Conservation (phyloP, 495 filamentous ascomycete species). For the Xylaria cubensis region DNA sequence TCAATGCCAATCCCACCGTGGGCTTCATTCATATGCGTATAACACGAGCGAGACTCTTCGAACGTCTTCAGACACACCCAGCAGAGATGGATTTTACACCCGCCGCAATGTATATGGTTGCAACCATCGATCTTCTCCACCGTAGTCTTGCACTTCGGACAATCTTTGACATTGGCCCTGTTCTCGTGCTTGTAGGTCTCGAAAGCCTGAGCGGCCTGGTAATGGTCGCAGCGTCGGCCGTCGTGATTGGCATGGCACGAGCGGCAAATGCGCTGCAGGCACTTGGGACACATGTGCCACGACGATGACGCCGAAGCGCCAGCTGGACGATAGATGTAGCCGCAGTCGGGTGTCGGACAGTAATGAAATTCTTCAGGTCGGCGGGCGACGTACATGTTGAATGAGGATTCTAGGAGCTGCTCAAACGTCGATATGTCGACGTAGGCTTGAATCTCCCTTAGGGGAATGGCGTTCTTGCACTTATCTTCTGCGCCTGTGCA, state of each 20-base stretch:
- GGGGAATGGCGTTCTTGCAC: conserved; percentile 32
- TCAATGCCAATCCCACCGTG: neutral
- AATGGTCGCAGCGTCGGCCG: conserved; percentile 37
- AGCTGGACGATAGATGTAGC: conserved; percentile 37
- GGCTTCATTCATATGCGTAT: neutral
- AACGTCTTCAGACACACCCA: conserved; percentile 39
- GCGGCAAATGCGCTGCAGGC: conserved; percentile 39
- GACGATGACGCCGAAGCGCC: conserved; percentile 2
- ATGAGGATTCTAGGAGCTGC: conserved; percentile 36
- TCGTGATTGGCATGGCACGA: conserved; percentile 40
- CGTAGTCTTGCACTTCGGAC: conserved; percentile 12
- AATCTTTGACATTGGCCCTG: conserved; percentile 10
- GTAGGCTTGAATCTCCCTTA: conserved; percentile 33
- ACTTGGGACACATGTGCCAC: conserved; percentile 34
- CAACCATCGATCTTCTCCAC: conserved; percentile 32
- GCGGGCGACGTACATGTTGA: conserved; percentile 35
- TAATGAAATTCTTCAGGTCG: conserved; percentile 35
- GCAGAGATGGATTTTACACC: conserved; percentile 38
- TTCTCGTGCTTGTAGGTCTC: conserved; percentile 16
- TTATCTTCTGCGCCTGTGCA: conserved; percentile 35
- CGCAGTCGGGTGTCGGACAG: conserved; percentile 46
- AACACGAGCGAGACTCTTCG: conserved; percentile 15
- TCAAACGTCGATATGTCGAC: conserved; percentile 37
- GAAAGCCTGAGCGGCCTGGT: conserved; percentile 29
- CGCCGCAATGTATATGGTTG: conserved; percentile 38